Evolutionary conservation across 768 basidiomycete genomes (phyloP).

Genomic region (Tremella mesenterica): DNA sequence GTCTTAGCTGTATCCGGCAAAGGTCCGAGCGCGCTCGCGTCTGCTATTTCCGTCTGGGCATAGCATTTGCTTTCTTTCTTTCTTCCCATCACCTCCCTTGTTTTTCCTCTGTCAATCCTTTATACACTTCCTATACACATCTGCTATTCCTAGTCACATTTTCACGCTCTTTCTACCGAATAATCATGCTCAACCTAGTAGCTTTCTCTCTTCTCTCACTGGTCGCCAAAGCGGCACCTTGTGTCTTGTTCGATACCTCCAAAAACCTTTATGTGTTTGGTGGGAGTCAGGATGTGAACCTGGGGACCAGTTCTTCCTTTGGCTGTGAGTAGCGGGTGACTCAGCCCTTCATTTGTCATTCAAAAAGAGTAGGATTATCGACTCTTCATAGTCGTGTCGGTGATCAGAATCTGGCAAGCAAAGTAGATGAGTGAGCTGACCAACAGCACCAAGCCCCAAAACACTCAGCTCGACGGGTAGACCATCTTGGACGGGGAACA

Average conservation of each 20-base stretch:
- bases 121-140: not conserved
- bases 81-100: not conserved
- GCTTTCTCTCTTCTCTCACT: slow-evolving; percentile 24
- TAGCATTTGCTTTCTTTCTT: not conserved
- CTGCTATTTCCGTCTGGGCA: slow-evolving; percentile 1
- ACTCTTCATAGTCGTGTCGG: slow-evolving; percentile 7
- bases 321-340: slow-evolving; percentile 46
- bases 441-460: slow-evolving; percentile 52
- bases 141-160: not conserved
- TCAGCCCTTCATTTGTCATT: not conserved
- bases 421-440: slow-evolving; percentile 65
- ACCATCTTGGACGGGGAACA: slow-evolving; percentile 46
- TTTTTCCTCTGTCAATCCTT: not conserved
- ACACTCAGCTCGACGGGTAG: slow-evolving; percentile 56
- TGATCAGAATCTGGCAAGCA: slow-evolving; percentile 50
- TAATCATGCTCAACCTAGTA: slow-evolving; percentile 13
- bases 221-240: slow-evolving; percentile 47
- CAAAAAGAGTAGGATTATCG: not conserved
- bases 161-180: not conserved
- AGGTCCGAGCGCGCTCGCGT: too few species aligned
- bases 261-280: slow-evolving; percentile 86
- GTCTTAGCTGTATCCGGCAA: too few species aligned
- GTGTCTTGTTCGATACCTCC: slow-evolving; percentile 66
- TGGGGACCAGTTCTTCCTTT: slow-evolving; percentile 66
- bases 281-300: slow-evolving; percentile 72